A percentile compares a stretch with the other conserved stretches of the same genome.
These are phyloP conservation scores for Solanum appendiculatum DNA, from an alignment of 257 asterid species.

Conservation along the genomic window DNA sequence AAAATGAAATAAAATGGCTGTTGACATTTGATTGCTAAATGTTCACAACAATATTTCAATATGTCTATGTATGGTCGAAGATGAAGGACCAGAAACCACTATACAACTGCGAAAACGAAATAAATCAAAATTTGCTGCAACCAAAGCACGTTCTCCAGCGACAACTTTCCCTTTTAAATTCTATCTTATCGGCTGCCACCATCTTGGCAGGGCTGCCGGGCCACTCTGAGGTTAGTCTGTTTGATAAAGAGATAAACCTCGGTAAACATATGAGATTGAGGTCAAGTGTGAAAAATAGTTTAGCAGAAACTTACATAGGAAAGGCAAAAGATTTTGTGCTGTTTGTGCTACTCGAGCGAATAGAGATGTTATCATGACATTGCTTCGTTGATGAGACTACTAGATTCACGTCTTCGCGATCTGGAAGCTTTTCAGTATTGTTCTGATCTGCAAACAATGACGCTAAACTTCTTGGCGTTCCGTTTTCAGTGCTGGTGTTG, in stretches of 20 bases:
- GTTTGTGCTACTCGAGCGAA: slow-evolving; percentile 24
- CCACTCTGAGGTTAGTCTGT: slow-evolving; percentile 19
- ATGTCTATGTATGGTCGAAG: not conserved
- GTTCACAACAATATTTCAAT: not conserved
- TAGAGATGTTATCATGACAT: slow-evolving; percentile 10
- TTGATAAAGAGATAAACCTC: not conserved
- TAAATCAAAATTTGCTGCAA: not conserved
- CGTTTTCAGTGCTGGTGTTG: not conserved
- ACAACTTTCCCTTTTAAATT: not conserved
- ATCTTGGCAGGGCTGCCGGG: slow-evolving; percentile 17
- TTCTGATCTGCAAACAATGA: not conserved
- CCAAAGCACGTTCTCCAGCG: slow-evolving; percentile 13
- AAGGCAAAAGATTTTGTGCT: slow-evolving; percentile 26
- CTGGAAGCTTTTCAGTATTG: not conserved
- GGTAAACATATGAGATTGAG: not conserved
- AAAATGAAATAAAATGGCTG: not conserved
- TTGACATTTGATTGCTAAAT: not conserved
- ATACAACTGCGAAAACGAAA: not conserved
- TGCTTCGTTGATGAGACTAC: not conserved
- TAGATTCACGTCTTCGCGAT: not conserved
- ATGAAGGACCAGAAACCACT: not conserved
- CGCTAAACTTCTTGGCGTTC: not conserved
- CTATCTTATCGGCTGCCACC: not conserved
- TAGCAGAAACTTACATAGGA: slow-evolving; percentile 13
- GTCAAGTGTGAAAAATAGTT: not conserved